Conservation (phyloP, 2,329 filamentous ascomycete species). For the Sclerotinia minor region DNA sequence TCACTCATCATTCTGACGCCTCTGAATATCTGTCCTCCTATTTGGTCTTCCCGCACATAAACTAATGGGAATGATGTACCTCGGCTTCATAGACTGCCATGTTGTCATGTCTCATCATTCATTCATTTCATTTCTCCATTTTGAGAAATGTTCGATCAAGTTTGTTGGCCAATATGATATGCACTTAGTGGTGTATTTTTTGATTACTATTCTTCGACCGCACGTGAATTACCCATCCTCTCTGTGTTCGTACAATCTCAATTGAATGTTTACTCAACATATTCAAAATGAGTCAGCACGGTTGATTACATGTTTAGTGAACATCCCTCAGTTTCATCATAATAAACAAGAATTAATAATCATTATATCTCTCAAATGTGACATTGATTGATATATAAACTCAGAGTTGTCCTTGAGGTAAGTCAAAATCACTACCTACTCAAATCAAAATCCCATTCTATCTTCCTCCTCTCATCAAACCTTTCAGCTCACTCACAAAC, state of each 20-base stretch:
- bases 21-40: neutral
- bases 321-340: neutral
- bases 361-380: slow-evolving; percentile 33
- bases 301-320: neutral
- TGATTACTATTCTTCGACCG: neutral
- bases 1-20: neutral
- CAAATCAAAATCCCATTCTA: neutral
- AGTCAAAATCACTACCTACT: neutral
- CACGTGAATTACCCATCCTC: too few species aligned
- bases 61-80: neutral
- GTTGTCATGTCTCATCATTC: neutral
- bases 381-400: slow-evolving; percentile 56
- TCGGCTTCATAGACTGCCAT: neutral
- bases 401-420: slow-evolving; percentile 50
- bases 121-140: too few species aligned
- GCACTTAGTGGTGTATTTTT: neutral
- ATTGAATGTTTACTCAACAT: slow-evolving; percentile 13
- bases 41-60: neutral
- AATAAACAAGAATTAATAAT: neutral
- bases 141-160: neutral
- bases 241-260: neutral
- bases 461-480: neutral
- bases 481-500: neutral
- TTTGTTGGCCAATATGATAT: neutral
- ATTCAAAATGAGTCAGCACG: neutral